Conservation (phyloP, 2,329 filamentous ascomycete genomes). For the Ascomycota sp. region DNA sequence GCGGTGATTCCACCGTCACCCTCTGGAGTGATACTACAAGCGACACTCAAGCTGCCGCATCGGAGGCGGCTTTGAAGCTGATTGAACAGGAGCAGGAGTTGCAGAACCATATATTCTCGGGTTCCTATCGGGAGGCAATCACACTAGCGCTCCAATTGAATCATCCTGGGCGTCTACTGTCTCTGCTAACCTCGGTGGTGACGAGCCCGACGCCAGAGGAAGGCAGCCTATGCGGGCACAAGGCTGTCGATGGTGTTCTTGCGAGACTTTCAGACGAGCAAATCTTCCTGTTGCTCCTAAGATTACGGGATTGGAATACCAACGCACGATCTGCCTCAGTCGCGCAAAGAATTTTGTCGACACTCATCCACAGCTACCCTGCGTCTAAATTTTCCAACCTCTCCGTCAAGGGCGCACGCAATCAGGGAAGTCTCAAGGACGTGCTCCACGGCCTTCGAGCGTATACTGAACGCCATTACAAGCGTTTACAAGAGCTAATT, state of each 20-base stretch:
- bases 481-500: constrained; percentile 65
- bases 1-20: constrained; percentile 75
- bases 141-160: constrained; percentile 80
- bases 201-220: constrained; percentile 35
- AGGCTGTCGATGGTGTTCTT: constrained; percentile 64
- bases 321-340: constrained; percentile 71
- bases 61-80: constrained; percentile 50
- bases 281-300: constrained; percentile 57
- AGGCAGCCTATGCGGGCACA: constrained; percentile 39
- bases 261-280: constrained; percentile 63
- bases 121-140: constrained; percentile 82
- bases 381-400: constrained; percentile 53
- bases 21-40: constrained; percentile 90
- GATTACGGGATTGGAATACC: constrained; percentile 90
- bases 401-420: constrained; percentile 32
- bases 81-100: constrained; percentile 89
- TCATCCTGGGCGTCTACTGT: constrained; percentile 69
- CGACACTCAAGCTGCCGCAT: constrained; percentile 52
- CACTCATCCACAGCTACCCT: constrained; percentile 60
- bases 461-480: constrained; percentile 86
- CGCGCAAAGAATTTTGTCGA: constrained; percentile 64
- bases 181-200: constrained; percentile 62
- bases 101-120: constrained; percentile 72
- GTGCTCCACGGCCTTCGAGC: constrained; percentile 68
- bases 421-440: constrained; percentile 51